Percentiles rank a stretch among this genome's conserved stretches.
Conservation (phyloP, 129 eudicot genomes). For the Heracleum sosnowskyi region DNA sequence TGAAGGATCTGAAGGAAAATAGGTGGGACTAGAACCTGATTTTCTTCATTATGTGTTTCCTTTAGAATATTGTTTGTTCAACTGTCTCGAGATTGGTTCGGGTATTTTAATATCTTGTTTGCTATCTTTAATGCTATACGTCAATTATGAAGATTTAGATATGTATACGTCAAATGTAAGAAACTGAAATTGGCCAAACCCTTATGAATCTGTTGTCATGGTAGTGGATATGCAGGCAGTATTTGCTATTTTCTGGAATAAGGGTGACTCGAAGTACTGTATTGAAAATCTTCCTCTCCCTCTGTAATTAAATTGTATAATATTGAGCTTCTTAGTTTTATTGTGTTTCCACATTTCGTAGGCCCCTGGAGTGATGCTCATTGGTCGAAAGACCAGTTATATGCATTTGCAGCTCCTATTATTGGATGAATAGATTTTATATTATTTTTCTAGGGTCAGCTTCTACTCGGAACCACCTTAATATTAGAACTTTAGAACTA, state of each 20-base stretch:
- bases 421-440: too few species aligned
- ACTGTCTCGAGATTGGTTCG: not conserved
- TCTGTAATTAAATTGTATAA: too few species aligned
- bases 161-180: not conserved
- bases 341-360: too few species aligned
- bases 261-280: too few species aligned
- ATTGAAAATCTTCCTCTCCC: too few species aligned
- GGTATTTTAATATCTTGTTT: not conserved
- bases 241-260: not conserved
- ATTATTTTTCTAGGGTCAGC: too few species aligned
- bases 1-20: not conserved
- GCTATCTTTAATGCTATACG: not conserved
- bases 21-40: not conserved
- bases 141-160: not conserved
- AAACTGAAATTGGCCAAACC: not conserved
- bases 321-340: too few species aligned
- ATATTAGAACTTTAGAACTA: too few species aligned
- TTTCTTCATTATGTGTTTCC: not conserved
- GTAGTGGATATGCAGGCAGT: not conserved
- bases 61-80: not conserved
- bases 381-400: too few species aligned
- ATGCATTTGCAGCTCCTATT: too few species aligned
- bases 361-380: too few species aligned
- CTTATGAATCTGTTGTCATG: not conserved
- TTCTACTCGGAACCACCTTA: too few species aligned